Base-by-base conservation (phyloP, 2,329 filamentous ascomycete species). In the Nigrospora sphaerica region DNA sequence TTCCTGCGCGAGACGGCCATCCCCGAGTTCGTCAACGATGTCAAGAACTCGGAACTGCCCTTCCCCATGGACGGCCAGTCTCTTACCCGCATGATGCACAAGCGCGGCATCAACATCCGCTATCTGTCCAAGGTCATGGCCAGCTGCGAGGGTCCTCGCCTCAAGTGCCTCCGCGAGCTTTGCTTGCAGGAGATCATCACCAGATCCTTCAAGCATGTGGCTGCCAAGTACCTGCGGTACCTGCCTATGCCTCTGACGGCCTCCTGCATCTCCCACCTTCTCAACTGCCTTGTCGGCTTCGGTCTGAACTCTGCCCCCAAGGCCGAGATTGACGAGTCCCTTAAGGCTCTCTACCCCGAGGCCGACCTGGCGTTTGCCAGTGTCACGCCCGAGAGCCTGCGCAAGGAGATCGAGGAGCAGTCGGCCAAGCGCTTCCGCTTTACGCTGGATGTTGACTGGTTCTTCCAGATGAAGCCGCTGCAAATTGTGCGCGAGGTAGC, bases 31-130 rank as follows among this genome's bases (percentile, higher is more conserved):
- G 70, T 97, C 48, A 83, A 85, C 51, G 92, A 98, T 59, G 78
- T 98, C 48, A 85, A 86, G 61, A 88, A 95, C 54, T 91, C 89
- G 7, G 92, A 98, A 56, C 85, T 95, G 54, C 93, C 92, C 58
- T 97, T 97, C 73, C 93, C 93, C 12, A 96, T 97, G 89, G 95
- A 98, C 58, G 93, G 93, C n/a, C 81, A 87, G 60, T 96, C 92
- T 17, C 75, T 98, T 48, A 88, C 86, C 58, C 83, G 84, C 54
- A 79, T 96, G 44, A 76, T 98, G 61, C 93, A 98, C 74, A 95
- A 95, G 75, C 88, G 92, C 37, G 93, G 93, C 69, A 91, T 98
- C 72, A 98, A 98, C 71, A 79, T 97, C 52, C 82, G 95, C 60
- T 98, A 98, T 65, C 77, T 97, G n/a, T 93, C 93, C 54, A 86